Percentiles rank a stretch among this genome's conserved stretches.
These are phyloP conservation scores for Coriaria nepalensis DNA, from an alignment of 306 rosid species.

Conservation along the genomic window DNA sequence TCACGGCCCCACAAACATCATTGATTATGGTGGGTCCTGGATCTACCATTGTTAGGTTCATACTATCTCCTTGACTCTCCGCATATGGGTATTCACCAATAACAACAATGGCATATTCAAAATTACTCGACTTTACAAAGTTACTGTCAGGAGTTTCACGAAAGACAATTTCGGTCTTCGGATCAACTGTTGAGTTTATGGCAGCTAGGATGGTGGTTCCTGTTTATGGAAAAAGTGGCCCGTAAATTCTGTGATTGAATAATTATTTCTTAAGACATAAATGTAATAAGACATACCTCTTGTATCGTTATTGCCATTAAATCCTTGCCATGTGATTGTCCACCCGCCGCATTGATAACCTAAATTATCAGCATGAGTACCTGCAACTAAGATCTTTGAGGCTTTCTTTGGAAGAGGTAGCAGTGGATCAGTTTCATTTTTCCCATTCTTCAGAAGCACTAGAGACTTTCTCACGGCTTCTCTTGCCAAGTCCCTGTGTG, in stretches of 20 bases:
- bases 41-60: slow-evolving; percentile 45
- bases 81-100: slow-evolving; percentile 85
- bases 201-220: slow-evolving; percentile 81
- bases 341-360: slow-evolving; percentile 98
- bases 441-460: slow-evolving; percentile 81
- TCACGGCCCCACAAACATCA: slow-evolving; percentile 53
- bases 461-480: slow-evolving; percentile 94
- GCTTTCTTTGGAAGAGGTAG: slow-evolving; percentile 75
- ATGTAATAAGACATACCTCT: slow-evolving; percentile 43
- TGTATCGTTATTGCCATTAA: slow-evolving; percentile 59
- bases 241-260: not conserved
- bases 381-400: slow-evolving; percentile 60
- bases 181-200: slow-evolving; percentile 50
- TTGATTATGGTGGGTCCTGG: slow-evolving; percentile 56
- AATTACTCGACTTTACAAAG: slow-evolving; percentile 51
- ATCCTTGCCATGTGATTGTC: slow-evolving; percentile 96
- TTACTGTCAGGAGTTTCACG: slow-evolving; percentile 54
- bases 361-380: slow-evolving; percentile 86
- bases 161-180: slow-evolving; percentile 47
- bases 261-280: not conserved
- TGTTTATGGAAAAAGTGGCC: slow-evolving; percentile 21
- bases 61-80: slow-evolving; percentile 67
- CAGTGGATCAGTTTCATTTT: slow-evolving; percentile 46
- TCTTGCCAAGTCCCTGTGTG: slow-evolving; percentile 76
- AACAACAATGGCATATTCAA: slow-evolving; percentile 66